phyloP scores from a whole-genome alignment of 2,329 filamentous ascomycete genomes.

The Talaromyces sp. region DNA sequence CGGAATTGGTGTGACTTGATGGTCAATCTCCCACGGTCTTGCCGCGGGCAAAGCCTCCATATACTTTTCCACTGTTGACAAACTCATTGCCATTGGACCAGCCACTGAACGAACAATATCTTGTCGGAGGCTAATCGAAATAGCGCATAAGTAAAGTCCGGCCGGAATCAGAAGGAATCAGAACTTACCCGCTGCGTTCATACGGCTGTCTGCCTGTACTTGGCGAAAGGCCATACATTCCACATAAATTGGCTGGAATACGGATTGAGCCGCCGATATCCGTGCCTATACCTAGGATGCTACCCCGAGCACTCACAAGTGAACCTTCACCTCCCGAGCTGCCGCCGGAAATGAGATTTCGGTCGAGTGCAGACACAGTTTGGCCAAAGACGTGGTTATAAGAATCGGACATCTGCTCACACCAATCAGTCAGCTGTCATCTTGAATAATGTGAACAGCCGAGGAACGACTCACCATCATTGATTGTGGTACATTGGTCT shows the following conservation, averaged over 20 bases:
- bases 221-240: constrained; percentile 34
- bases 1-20: constrained; percentile 34
- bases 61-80: constrained; percentile 30
- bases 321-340: constrained; percentile 64
- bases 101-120: constrained; percentile 29
- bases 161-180: not conserved
- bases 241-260: constrained; percentile 36
- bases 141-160: constrained; percentile 15
- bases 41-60: constrained; percentile 34
- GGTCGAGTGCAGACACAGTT: constrained; percentile 61
- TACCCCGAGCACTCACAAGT: constrained; percentile 56
- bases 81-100: constrained; percentile 28
- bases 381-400: constrained; percentile 61
- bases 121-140: constrained; percentile 24
- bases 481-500: constrained; percentile 58
- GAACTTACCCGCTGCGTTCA: constrained; percentile 31
- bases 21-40: constrained; percentile 34
- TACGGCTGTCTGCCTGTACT: constrained; percentile 37
- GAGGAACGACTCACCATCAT: constrained; percentile 56
- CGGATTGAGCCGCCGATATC: constrained; percentile 53
- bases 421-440: not conserved
- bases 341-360: constrained; percentile 59
- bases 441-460: constrained; percentile 51
- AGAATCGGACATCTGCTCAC: constrained; percentile 50
- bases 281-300: constrained; percentile 59